Evolutionary conservation across 345 rosid species (phyloP), one percentile per base, ranked within the genome.

Genomic region (Capsella bursapastoris): DNA sequence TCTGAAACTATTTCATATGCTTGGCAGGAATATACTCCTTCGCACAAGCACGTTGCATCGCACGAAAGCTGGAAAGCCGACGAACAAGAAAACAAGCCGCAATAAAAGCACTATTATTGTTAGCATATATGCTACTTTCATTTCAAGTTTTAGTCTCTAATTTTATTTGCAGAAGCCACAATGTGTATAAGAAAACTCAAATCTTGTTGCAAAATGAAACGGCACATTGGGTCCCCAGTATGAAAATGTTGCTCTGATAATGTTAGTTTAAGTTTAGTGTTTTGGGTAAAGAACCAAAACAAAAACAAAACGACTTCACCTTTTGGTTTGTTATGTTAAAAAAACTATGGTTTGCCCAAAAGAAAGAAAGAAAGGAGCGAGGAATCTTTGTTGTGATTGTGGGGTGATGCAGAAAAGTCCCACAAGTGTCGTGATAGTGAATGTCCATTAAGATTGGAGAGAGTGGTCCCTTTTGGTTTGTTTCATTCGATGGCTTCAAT

Each of bases 51-150:
- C 0, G 81, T 93, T 40, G 94, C 98, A 66, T 74, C 94, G 41
- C 94, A 80, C n/a, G 97, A 91, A 83, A 93, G 93, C 91, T 93
- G 98, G 98, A 75, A 85, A 59, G 84, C 80, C 88, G 84, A 86
- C 74, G 82, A 93, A 65, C 79, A 85, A 51, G 58, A 70, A 73
- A 72, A 72, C 78, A 78, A 79, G 44, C 64, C 40, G 27, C 73
- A 72, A 44, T 72, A 51, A 72, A 40, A 43, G 16, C 28, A 8
- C 2, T 37, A 57, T 14, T 38, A 5, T 64, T 71, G 52, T 57
- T 63, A 47, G 61, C 73, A 48, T 56, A 48, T 56, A 55, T 47
- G 61, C 61, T 49, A 57, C 56, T 77, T 57, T 38, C 56, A 64
- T 71, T 71, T 64, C 62, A 64, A 70, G 76, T 57, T 64, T 22